phyloP scores from a whole-genome alignment of 2,329 filamentous ascomycete genomes.

The Bretziella fagacearum region DNA sequence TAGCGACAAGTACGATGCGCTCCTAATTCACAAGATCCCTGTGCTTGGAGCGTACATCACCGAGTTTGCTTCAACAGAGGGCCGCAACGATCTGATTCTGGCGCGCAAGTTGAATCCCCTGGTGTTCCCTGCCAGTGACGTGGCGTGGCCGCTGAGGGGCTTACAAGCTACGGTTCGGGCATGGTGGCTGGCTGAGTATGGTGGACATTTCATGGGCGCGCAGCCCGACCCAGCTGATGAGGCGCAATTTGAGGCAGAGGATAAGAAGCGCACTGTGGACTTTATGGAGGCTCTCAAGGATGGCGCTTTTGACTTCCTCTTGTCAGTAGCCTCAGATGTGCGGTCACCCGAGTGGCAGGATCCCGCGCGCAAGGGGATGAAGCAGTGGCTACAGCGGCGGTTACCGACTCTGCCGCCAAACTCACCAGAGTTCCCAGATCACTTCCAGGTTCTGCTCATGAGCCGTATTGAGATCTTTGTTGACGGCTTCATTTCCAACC shows the following conservation, averaged over 20 bases:
- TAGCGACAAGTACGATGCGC: conserved; percentile 58
- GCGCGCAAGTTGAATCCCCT: conserved; percentile 53
- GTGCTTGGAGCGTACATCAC: conserved; percentile 60
- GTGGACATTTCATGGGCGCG: conserved; percentile 69
- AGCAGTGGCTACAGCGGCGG: conserved; percentile 68
- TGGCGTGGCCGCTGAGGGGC: conserved; percentile 54
- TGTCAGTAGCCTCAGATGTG: conserved; percentile 69
- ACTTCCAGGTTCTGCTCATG: conserved; percentile 59
- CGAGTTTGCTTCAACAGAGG: conserved; percentile 62
- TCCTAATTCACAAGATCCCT: conserved; percentile 66
- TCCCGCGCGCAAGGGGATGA: conserved; percentile 64
- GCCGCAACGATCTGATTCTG: conserved; percentile 47
- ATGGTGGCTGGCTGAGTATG: conserved; percentile 90
- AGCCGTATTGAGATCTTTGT: conserved; percentile 72
- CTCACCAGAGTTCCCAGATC: conserved; percentile 47
- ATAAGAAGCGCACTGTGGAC: conserved; percentile 50
- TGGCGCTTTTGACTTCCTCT: conserved; percentile 79
- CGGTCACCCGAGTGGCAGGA: conserved; percentile 75
- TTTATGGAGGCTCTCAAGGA: conserved; percentile 70
- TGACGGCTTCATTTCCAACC: conserved; percentile 85
- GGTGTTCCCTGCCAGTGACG: conserved; percentile 49
- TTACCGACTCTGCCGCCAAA: conserved; percentile 53
- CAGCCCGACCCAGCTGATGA: conserved; percentile 35
- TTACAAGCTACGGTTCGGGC: conserved; percentile 63
- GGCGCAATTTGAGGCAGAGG: conserved; percentile 31